Percentiles rank a stretch among this genome's conserved stretches.
These are phyloP conservation scores for Podaxis sp. DNA, from an alignment of 768 basidiomycete genomes.

Conservation along the genomic window DNA sequence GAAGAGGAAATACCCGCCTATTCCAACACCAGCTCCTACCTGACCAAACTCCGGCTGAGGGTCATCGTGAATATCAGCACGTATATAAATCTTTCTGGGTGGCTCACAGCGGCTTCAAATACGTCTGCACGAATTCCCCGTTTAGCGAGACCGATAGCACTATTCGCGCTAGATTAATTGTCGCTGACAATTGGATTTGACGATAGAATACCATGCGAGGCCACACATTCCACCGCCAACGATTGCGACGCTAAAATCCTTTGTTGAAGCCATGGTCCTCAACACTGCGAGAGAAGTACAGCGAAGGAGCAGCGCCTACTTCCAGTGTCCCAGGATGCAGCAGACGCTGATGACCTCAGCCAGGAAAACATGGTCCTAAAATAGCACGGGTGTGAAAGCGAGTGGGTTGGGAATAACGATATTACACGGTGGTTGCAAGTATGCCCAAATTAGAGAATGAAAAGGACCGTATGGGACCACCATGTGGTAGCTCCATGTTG, in stretches of 20 bases:
- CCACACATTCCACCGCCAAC: slow-evolving; percentile 58
- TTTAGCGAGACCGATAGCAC: slow-evolving; percentile 40
- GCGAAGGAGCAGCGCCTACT: not conserved
- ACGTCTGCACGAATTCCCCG: slow-evolving; percentile 44
- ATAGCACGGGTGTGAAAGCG: not conserved
- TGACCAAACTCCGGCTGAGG: slow-evolving; percentile 45
- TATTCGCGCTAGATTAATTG: slow-evolving; percentile 11
- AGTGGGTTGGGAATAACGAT: not conserved
- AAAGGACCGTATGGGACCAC: not conserved
- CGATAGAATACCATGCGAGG: slow-evolving; percentile 35
- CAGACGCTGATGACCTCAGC: not conserved
- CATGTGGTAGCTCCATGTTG: not conserved
- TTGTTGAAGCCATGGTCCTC: slow-evolving; percentile 18
- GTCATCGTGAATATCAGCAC: not conserved
- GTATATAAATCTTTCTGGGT: too few relatives aligned
- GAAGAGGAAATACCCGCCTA: slow-evolving; percentile 33
- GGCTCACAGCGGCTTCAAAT: slow-evolving; percentile 50
- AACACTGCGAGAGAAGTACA: not conserved
- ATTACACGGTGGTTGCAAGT: not conserved
- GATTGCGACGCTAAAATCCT: slow-evolving; percentile 49
- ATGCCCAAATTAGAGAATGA: too few relatives aligned
- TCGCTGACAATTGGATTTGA: not conserved
- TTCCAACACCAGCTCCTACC: slow-evolving; percentile 53
- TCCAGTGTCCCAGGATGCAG: not conserved
- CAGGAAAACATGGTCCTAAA: not conserved